Evolutionary conservation across 2,329 filamentous ascomycete genomes (phyloP).

Genomic region (Neopestalotiopsis sp.): DNA sequence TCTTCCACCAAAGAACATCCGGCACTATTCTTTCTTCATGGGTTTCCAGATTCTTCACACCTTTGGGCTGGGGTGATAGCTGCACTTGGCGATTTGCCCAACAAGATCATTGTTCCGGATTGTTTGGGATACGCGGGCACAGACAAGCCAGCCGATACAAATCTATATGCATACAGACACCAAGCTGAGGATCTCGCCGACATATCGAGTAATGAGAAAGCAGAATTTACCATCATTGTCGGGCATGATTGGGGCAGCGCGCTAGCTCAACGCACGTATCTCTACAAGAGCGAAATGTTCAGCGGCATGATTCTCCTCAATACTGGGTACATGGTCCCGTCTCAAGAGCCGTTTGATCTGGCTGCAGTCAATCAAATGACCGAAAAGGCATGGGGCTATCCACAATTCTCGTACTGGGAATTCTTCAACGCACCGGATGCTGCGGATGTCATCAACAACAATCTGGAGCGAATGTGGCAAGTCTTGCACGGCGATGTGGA

Average conservation of each 20-base stretch:
- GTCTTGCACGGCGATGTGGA: conserved; percentile 11
- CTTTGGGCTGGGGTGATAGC: neutral
- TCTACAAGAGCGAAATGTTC: neutral
- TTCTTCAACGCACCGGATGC: conserved; percentile 17
- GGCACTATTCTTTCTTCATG: neutral
- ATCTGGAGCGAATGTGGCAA: conserved; percentile 17
- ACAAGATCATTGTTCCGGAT: neutral
- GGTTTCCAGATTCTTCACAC: neutral
- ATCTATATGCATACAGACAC: neutral
- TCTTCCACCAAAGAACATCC: neutral
- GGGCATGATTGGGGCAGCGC: conserved; percentile 2
- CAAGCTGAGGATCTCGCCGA: neutral
- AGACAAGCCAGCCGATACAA: neutral
- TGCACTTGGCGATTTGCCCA: neutral
- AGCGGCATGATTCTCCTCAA: neutral
- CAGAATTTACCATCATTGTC: neutral
- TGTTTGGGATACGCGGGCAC: neutral
- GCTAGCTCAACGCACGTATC: neutral
- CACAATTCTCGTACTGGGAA: conserved; percentile 17
- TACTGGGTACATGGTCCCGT: neutral
- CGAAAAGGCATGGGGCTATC: conserved; percentile 16
- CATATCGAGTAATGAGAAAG: neutral
- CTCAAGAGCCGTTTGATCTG: conserved; percentile 11
- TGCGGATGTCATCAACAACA: neutral
- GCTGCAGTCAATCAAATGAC: neutral